Conservation (phyloP, 1,284 basidiomycete species). For the Moesziomyces parantarcticus region DNA sequence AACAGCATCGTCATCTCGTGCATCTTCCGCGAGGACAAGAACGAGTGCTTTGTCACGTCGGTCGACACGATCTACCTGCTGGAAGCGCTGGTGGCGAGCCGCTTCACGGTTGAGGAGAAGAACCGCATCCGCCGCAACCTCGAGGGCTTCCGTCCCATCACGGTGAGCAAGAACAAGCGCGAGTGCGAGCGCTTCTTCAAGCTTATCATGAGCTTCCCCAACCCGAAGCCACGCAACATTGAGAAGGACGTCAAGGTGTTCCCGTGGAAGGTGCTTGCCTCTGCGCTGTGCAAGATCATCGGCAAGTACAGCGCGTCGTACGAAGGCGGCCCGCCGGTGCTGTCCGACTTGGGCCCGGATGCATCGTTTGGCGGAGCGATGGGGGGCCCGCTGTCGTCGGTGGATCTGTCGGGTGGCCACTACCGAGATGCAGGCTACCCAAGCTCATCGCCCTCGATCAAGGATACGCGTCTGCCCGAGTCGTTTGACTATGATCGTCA, state of each 20-base stretch:
- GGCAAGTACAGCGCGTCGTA: slow-evolving; percentile 78
- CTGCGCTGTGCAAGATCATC: slow-evolving; percentile 89
- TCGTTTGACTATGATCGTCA: slow-evolving; percentile 44
- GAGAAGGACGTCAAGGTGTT: slow-evolving; percentile 99
- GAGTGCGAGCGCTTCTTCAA: slow-evolving; percentile 88
- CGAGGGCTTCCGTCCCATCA: slow-evolving; percentile 89
- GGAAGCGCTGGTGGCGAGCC: slow-evolving; percentile 83
- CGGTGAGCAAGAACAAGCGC: slow-evolving; percentile 84
- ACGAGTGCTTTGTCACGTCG: slow-evolving; percentile 85
- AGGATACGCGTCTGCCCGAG: slow-evolving; percentile 23
- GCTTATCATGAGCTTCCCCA: slow-evolving; percentile 92
- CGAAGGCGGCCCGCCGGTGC: slow-evolving; percentile 35
- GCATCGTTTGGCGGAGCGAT: slow-evolving; percentile 24
- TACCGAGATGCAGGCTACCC: slow-evolving; percentile 36
- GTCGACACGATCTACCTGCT: slow-evolving; percentile 94
- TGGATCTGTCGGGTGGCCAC: slow-evolving; percentile 43
- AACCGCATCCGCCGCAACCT: slow-evolving; percentile 93
- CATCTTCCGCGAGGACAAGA: slow-evolving; percentile 84
- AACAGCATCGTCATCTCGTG: slow-evolving; percentile 77
- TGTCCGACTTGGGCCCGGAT: slow-evolving; percentile 32
- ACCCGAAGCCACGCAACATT: slow-evolving; percentile 93
- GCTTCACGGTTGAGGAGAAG: slow-evolving; percentile 94
- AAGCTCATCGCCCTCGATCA: slow-evolving; percentile 24
- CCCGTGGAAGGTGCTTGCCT: slow-evolving; percentile 83
- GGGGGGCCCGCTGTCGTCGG: slow-evolving; percentile 18